Percentiles rank a stretch among this genome's conserved stretches.
Evolutionary conservation across 306 rosid genomes (phyloP).

Genomic region (Cajanus cajan): DNA sequence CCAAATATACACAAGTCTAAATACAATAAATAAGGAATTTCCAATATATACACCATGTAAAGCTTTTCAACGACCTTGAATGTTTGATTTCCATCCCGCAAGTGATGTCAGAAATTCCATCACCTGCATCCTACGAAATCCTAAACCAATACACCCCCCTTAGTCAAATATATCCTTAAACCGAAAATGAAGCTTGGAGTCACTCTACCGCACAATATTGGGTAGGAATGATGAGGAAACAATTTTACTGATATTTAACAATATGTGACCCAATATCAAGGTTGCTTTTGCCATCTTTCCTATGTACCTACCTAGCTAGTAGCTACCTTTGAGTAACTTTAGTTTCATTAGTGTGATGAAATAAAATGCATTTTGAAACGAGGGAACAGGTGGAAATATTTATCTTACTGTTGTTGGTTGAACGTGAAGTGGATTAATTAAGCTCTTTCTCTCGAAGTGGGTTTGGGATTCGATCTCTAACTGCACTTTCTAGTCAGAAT

Average conservation of each 20-base stretch:
- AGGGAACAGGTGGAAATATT: neutral
- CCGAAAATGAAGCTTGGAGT: neutral
- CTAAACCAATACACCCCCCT: too few species aligned
- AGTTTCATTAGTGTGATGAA: neutral
- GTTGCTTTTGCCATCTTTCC: neutral
- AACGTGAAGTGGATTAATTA: neutral
- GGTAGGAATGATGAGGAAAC: neutral
- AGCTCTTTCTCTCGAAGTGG: neutral
- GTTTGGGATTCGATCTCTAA: slow-evolving; percentile 17
- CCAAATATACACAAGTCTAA: too few species aligned
- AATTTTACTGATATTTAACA: neutral
- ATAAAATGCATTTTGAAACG: neutral
- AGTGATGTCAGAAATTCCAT: too few species aligned
- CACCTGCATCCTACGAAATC: too few species aligned
- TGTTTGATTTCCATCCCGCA: too few species aligned
- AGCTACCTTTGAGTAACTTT: neutral
- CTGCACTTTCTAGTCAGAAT: slow-evolving; percentile 23
- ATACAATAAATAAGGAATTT: too few species aligned
- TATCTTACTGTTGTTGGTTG: slow-evolving; percentile 36
- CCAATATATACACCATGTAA: too few species aligned
- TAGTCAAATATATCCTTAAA: too few species aligned
- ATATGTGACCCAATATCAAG: neutral
- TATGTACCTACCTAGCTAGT: neutral
- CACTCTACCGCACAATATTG: neutral
- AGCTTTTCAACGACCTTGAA: too few species aligned